Percentiles rank a stretch among this genome's conserved stretches.
Evolutionary conservation across 306 rosid genomes (phyloP).

Genomic region (Vigna unguiculata): DNA sequence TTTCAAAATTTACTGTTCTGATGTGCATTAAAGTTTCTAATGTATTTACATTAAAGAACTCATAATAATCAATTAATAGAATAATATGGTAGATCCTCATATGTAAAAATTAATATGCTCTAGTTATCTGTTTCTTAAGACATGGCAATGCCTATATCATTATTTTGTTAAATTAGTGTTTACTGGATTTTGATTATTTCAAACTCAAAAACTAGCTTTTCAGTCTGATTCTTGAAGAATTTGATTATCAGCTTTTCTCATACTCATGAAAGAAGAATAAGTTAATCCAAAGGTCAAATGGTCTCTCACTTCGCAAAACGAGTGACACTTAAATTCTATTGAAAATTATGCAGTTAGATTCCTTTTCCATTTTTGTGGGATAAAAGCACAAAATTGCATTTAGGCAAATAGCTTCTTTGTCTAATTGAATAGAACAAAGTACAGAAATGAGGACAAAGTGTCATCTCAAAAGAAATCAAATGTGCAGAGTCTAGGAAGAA

Average conservation of each 20-base stretch:
- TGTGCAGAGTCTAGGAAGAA: not conserved
- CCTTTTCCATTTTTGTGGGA: not conserved
- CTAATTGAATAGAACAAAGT: not conserved
- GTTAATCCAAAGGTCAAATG: not conserved
- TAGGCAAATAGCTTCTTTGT: not conserved
- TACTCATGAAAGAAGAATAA: too few species aligned
- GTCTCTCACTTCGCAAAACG: not conserved
- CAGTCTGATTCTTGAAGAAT: too few species aligned
- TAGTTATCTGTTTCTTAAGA: conserved; percentile 2
- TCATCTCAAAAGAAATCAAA: too few species aligned
- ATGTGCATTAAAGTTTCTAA: not conserved
- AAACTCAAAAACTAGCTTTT: too few species aligned
- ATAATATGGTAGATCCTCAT: not conserved
- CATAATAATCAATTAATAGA: not conserved
- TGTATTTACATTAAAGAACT: not conserved
- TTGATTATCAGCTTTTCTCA: too few species aligned
- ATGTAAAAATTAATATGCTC: not conserved
- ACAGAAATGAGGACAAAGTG: not conserved
- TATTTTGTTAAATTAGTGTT: not conserved
- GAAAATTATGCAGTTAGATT: not conserved
- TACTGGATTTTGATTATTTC: too few species aligned
- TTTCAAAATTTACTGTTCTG: not conserved
- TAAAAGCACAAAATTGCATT: not conserved
- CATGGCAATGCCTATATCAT: not conserved
- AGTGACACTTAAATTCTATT: not conserved